These are phyloP conservation scores for Exophiala dermatitidis DNA, from an alignment of 2,329 filamentous ascomycete species.

Conservation along the genomic window DNA sequence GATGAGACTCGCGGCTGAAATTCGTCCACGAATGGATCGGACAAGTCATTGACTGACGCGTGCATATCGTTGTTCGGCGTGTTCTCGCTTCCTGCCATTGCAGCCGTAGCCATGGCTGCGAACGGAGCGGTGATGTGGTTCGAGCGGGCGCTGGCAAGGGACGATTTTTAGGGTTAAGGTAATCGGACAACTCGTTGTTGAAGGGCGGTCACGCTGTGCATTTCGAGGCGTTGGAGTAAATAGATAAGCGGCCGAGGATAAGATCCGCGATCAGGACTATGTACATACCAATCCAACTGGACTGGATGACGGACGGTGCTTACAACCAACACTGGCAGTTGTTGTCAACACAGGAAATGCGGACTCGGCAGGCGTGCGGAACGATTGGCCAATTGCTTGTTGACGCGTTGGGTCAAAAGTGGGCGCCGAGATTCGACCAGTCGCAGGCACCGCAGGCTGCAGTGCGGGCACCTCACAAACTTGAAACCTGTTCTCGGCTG, in stretches of 20 bases:
- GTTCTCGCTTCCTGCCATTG: conserved; percentile 10
- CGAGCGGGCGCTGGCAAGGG: neutral
- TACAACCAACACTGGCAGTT: neutral
- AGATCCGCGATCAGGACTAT: neutral
- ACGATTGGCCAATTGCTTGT: conserved; percentile 18
- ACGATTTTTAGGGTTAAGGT: conserved; percentile 2
- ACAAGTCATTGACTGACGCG: conserved; percentile 16
- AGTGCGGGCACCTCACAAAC: neutral
- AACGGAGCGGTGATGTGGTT: conserved; percentile 1
- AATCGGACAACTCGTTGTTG: neutral
- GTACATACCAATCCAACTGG: neutral
- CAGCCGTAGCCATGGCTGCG: conserved; percentile 18
- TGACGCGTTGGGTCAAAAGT: conserved; percentile 13
- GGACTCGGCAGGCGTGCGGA: conserved; percentile 4
- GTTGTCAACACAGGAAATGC: conserved; percentile 23
- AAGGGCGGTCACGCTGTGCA: conserved; percentile 5
- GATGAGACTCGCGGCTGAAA: conserved; percentile 29
- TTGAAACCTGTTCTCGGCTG: neutral
- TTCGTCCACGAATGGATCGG: conserved; percentile 38
- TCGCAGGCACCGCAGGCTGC: neutral
- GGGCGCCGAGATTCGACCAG: conserved; percentile 1
- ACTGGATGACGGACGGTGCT: neutral
- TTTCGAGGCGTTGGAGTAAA: conserved; percentile 1
- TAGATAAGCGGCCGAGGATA: neutral
- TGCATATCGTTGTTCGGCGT: conserved; percentile 10